These are phyloP conservation scores for Penicillium crystallinum DNA, from an alignment of 495 filamentous ascomycete genomes.

Conservation along the genomic window DNA sequence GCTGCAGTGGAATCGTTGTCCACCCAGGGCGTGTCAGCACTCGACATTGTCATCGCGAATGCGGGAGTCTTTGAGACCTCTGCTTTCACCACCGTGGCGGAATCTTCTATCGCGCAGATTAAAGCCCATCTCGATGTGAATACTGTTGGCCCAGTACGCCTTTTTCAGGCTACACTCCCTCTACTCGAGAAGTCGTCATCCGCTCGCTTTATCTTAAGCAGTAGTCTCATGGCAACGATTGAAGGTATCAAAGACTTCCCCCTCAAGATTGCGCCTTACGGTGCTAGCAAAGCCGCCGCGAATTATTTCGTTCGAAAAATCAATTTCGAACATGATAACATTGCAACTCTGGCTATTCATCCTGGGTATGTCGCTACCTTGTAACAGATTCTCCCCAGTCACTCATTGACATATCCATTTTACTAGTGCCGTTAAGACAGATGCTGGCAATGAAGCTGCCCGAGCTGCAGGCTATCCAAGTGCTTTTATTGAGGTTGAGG, in stretches of 20 bases:
- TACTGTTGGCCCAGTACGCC: constrained; percentile 16
- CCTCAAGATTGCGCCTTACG: constrained; percentile 26
- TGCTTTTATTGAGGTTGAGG: background rate
- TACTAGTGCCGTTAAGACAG: background rate
- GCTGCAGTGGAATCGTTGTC: background rate
- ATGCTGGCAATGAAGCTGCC: background rate
- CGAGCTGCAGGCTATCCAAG: background rate
- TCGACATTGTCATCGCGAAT: constrained; percentile 48
- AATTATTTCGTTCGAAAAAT: constrained; percentile 30
- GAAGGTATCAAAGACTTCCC: background rate
- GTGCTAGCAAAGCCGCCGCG: constrained; percentile 25
- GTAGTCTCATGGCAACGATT: constrained; percentile 4
- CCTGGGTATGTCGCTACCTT: constrained; percentile 8
- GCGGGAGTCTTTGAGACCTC: constrained; percentile 29
- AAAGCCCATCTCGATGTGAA: background rate
- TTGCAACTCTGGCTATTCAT: constrained; percentile 22
- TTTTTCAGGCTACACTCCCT: constrained; percentile 32
- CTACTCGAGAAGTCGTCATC: constrained; percentile 24
- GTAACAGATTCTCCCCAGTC: background rate
- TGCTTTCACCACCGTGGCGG: constrained; percentile 10
- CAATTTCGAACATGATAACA: constrained; percentile 28
- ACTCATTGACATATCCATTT: background rate
- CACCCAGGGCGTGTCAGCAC: background rate
- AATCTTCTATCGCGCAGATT: constrained; percentile 10
- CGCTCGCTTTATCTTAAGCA: constrained; percentile 28